Evolutionary conservation across 305 asterid genomes (phyloP).

Genomic region (Coffea humblotiana): DNA sequence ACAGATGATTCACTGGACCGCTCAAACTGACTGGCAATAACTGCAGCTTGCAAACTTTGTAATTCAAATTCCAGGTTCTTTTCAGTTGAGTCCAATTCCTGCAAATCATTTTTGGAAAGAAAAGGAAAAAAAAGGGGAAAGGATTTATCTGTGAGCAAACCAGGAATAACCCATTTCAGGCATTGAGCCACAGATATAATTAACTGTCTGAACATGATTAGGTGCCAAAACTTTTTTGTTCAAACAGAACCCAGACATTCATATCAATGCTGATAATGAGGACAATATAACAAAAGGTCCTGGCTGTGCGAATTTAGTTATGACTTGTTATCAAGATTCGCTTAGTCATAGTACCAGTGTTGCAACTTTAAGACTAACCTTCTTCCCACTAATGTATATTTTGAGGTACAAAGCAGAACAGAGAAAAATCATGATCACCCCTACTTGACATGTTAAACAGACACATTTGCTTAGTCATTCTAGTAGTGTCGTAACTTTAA

Average conservation of each 20-base stretch:
- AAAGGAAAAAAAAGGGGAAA: not conserved
- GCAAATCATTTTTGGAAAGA: not conserved
- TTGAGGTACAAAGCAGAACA: not conserved
- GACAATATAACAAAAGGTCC: not conserved
- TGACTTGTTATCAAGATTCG: not conserved
- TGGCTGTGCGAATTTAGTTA: not conserved
- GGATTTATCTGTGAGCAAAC: not conserved
- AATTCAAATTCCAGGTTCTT: conserved; percentile 58
- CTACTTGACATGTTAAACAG: not conserved
- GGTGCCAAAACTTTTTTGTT: not conserved
- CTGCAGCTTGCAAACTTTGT: conserved; percentile 40
- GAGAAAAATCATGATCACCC: not conserved
- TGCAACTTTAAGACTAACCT: not conserved
- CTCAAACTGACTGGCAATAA: conserved; percentile 30
- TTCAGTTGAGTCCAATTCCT: conserved; percentile 68
- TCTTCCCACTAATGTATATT: too few species aligned
- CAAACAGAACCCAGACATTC: not conserved
- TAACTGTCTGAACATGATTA: not conserved
- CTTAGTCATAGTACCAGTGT: not conserved
- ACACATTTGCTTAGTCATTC: too few species aligned
- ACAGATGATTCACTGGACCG: conserved; percentile 36
- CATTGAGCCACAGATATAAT: not conserved
- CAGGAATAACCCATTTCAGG: not conserved
- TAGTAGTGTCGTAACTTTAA: too few species aligned
- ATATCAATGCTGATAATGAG: not conserved